Conservation (phyloP, 2,329 filamentous ascomycete genomes). For the Colletotrichum sp. region DNA sequence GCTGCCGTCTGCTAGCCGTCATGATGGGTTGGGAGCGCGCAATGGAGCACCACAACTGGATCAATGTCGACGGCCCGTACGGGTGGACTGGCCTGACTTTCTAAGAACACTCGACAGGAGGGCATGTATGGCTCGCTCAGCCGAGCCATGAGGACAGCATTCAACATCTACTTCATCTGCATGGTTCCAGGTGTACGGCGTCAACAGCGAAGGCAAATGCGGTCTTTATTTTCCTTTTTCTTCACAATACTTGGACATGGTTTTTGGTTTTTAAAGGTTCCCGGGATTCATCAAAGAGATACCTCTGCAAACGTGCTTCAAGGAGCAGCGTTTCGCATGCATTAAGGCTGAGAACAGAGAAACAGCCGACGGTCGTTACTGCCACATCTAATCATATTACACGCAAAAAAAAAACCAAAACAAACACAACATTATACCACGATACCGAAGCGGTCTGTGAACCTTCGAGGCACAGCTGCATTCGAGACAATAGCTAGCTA, state of each 20-base stretch:
- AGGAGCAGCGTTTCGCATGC: background rate
- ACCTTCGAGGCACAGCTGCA: background rate
- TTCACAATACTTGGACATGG: background rate
- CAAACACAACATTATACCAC: background rate
- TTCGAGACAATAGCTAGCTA: background rate
- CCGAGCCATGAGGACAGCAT: background rate
- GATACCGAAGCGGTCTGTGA: background rate
- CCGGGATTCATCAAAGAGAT: background rate
- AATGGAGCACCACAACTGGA: constrained; percentile 67
- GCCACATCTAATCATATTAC: background rate
- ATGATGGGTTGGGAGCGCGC: constrained; percentile 86
- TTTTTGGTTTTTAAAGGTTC: background rate
- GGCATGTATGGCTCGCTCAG: background rate
- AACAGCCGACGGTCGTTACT: constrained; percentile 4
- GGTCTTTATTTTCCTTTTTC: background rate
- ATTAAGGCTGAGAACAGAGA: background rate
- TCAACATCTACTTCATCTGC: background rate
- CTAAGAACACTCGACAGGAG: background rate
- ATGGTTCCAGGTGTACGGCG: constrained; percentile 16
- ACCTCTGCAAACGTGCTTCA: background rate
- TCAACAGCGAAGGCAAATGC: background rate
- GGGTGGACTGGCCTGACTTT: constrained; percentile 58
- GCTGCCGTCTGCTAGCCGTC: constrained; percentile 78
- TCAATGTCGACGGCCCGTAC: constrained; percentile 78
- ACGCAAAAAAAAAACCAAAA: background rate